These are phyloP conservation scores for Podospora pseudoanserina DNA, from an alignment of 495 filamentous ascomycete genomes.

Conservation along the genomic window DNA sequence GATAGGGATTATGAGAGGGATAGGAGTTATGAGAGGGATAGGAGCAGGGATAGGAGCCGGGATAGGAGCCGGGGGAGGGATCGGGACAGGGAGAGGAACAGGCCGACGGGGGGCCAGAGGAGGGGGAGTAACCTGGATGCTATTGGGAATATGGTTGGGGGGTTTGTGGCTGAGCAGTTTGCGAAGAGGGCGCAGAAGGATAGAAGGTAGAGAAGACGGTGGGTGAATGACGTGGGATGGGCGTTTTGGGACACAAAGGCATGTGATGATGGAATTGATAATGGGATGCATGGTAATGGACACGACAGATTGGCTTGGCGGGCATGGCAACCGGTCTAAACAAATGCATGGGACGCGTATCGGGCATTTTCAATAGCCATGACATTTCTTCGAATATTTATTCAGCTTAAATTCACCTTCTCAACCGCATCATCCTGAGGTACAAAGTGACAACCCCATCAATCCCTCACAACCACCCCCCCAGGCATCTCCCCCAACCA, in stretches of 20 bases:
- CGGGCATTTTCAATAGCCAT: too few relatives aligned
- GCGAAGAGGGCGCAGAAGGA: constrained; percentile 1
- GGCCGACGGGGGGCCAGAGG: not conserved
- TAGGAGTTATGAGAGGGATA: not conserved
- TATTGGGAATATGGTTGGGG: not conserved
- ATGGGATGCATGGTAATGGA: not conserved
- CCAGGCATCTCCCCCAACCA: constrained; percentile 5
- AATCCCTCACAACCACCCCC: not conserved
- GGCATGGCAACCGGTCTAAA: not conserved
- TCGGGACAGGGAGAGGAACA: not conserved
- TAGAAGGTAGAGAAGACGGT: not conserved
- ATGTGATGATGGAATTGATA: not conserved
- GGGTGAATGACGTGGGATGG: not conserved
- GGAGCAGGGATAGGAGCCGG: not conserved
- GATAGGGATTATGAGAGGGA: constrained; percentile 1
- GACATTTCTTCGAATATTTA: too few relatives aligned
- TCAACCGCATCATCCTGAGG: not conserved
- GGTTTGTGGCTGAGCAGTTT: constrained; percentile 1
- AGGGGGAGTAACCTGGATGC: not conserved
- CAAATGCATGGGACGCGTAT: not conserved
- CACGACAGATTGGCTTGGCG: not conserved
- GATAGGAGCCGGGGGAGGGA: not conserved
- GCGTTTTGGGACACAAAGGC: not conserved
- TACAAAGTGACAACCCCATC: not conserved
- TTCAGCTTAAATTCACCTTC: not conserved